Evolutionary conservation across 768 basidiomycete species (phyloP), one percentile per base, ranked within the genome.

Genomic region (Calocera viscosa): DNA sequence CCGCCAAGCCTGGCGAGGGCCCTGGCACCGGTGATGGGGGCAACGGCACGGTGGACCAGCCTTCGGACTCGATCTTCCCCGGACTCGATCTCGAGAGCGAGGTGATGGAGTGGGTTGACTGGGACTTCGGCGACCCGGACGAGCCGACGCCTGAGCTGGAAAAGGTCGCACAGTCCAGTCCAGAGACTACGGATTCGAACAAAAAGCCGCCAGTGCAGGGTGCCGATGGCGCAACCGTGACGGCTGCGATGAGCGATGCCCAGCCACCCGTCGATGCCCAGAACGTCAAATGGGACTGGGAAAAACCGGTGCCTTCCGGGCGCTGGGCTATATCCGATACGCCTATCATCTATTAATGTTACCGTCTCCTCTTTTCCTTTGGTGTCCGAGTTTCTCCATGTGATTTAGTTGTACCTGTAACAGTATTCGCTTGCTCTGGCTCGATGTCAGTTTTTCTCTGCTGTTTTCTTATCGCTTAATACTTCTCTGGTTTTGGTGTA

Each of bases 251-350:
- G 24, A 22, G 2, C 22, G 53, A 60, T 28, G 10, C 53, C 53
- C 53, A 60, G 30, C 53, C 53, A 5, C 53, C 22, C 53, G 30
- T 60, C 53, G 53, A 60, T 26, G 53, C 16, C 2, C 53, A 60
- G 30, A 60, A 60, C 30, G 53, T 60, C 53, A 60, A 60, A 22
- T 60, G 53, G 53, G 53, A 60, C 53, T 60, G 53, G 53, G 53
- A 60, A 60, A 60, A 60, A 26, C 53, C 53, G 26, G 53, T 60
- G 30, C 24, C 30, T 22, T 14, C 53, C 26, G 53, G 53, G 26
- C 53, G 53, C 53, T 60, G 53, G 53, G 53, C 53, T 5, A 26
- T 60, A 60, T 60, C 53, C 53, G 53, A 60, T 8, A 14, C 11
- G 30, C 53, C 53, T 60, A 60, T 60, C 30, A 60, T 60, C 53